phyloP scores from a whole-genome alignment of 2,329 filamentous ascomycete species.

The Neophaeococcomyces mojaviensis region DNA sequence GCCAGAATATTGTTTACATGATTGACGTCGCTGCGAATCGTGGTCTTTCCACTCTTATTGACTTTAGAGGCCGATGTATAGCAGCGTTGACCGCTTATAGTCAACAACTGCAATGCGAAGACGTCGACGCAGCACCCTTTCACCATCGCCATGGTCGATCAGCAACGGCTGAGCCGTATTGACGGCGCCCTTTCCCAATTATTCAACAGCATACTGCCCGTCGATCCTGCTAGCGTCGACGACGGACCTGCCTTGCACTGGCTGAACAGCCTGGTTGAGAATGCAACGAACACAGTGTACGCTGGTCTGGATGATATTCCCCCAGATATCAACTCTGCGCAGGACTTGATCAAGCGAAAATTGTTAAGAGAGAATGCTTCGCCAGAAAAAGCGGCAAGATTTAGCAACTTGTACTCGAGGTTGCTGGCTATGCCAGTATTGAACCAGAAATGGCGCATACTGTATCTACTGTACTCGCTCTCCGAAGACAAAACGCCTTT shows the following conservation, averaged over 20 bases:
- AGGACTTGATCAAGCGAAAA: conserved; percentile 83
- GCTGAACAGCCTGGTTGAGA: conserved; percentile 54
- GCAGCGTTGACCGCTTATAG: not conserved
- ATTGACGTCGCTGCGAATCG: too few relatives aligned
- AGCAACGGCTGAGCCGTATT: conserved; percentile 55
- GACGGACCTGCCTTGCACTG: conserved; percentile 62
- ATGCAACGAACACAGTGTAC: conserved; percentile 42
- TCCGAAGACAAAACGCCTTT: conserved; percentile 55
- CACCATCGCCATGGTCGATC: conserved; percentile 45
- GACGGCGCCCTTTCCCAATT: conserved; percentile 72
- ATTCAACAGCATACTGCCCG: conserved; percentile 65
- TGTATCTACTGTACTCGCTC: conserved; percentile 81
- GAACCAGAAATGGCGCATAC: conserved; percentile 92
- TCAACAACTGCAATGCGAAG: conserved; percentile 8
- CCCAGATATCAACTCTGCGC: conserved; percentile 71
- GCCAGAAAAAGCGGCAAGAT: conserved; percentile 67
- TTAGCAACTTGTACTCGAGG: conserved; percentile 84
- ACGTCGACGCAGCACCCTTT: conserved; percentile 4
- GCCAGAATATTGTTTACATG: too few relatives aligned
- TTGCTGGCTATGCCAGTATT: conserved; percentile 86
- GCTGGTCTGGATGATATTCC: conserved; percentile 21
- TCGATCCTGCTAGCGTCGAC: conserved; percentile 53
- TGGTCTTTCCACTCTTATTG: too few relatives aligned
- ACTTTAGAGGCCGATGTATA: too few relatives aligned
- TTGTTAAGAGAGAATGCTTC: conserved; percentile 70